phyloP scores from a whole-genome alignment of 495 filamentous ascomycete genomes.

The Neohortaea acidophila region DNA sequence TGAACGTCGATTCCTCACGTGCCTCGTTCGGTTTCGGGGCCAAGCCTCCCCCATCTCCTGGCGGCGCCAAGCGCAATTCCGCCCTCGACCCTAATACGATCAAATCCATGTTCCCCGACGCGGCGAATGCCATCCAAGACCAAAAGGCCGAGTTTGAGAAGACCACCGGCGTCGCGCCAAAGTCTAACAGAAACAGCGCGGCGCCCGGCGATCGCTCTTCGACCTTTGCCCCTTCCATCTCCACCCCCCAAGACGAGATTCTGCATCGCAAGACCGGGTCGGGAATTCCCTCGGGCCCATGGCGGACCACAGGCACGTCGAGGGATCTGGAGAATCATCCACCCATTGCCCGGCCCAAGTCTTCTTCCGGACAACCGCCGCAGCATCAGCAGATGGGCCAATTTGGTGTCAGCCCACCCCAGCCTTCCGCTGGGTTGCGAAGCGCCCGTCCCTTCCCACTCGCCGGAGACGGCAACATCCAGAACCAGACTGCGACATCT shows the following conservation, averaged over 20 bases:
- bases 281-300: slow-evolving; percentile 53
- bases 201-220: slow-evolving; percentile 68
- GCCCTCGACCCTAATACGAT: slow-evolving; percentile 85
- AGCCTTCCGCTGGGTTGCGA: slow-evolving; percentile 56
- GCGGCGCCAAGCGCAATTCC: slow-evolving; percentile 68
- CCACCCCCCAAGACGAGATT: slow-evolving; percentile 37
- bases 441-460: slow-evolving; percentile 59
- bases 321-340: slow-evolving; percentile 31
- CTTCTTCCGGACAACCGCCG: slow-evolving; percentile 61
- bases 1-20: slow-evolving; percentile 70
- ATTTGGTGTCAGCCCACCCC: slow-evolving; percentile 57
- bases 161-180: slow-evolving; percentile 75
- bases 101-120: slow-evolving; percentile 98
- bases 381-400: slow-evolving; percentile 73
- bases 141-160: slow-evolving; percentile 96
- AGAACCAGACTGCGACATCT: slow-evolving; percentile 66
- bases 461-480: slow-evolving; percentile 51
- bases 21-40: slow-evolving; percentile 57
- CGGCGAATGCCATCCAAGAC: slow-evolving; percentile 88
- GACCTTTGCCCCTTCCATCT: slow-evolving; percentile 57
- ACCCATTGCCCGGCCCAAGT: slow-evolving; percentile 64
- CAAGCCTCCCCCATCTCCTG: slow-evolving; percentile 55
- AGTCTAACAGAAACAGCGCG: slow-evolving; percentile 85
- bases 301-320: slow-evolving; percentile 18
- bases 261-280: slow-evolving; percentile 18